Conservation (phyloP, 306 rosid species). For the Prinsepia uniflora region DNA sequence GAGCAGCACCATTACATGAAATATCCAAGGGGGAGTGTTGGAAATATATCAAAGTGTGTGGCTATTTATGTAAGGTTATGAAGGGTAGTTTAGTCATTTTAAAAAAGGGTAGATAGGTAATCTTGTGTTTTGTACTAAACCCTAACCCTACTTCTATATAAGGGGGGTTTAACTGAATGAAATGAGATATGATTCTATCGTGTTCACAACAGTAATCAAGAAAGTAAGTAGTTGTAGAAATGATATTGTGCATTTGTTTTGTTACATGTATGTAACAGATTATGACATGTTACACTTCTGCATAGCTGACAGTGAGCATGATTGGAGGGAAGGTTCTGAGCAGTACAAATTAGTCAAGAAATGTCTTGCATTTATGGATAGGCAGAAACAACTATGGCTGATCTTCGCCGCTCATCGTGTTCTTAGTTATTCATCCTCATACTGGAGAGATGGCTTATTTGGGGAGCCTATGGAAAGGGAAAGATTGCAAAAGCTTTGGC, state of each 20-base stretch:
- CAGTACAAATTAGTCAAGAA: constrained; percentile 80
- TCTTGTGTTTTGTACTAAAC: no score
- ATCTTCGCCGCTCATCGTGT: constrained; percentile 88
- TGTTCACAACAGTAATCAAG: no score
- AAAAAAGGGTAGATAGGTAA: no score
- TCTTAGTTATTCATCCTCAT: constrained; percentile 71
- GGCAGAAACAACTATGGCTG: constrained; percentile 84
- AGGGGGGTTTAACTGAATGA: no score
- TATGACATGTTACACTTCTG: constrained; percentile 90
- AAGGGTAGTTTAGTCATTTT: no score
- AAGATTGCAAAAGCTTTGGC: constrained; percentile 82
- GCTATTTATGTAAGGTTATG: no score
- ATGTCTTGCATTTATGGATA: constrained; percentile 76
- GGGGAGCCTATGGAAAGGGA: constrained; percentile 94
- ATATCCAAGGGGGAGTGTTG: no score
- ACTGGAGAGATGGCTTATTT: constrained; percentile 49
- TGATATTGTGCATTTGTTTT: not conserved
- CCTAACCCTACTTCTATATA: no score
- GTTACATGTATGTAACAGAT: constrained; percentile 63
- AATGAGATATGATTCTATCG: no score
- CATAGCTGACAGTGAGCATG: constrained; percentile 75
- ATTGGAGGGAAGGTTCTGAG: constrained; percentile 85
- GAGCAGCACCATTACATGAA: no score
- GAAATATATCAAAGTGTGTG: no score
- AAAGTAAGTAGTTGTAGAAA: not conserved